Base-by-base conservation (phyloP, 208 protist genomes). In the Leishmania aethiopica region DNA sequence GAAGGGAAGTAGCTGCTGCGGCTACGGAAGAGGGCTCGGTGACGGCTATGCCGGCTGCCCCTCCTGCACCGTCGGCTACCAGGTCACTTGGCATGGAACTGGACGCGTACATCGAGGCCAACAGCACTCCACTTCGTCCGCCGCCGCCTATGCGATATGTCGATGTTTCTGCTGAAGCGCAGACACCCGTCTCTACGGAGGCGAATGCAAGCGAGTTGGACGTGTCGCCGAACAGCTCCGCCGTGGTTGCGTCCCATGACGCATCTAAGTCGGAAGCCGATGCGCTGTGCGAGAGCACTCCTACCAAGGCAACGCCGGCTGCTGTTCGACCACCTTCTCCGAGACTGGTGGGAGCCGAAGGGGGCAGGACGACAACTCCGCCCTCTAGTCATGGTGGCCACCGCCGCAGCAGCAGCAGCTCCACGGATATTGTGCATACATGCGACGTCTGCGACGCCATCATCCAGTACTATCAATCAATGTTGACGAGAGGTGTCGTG, bases 401-500 rank as follows among this genome's bases (percentile, higher is more conserved):
- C 45, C 8, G 7, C 45, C 7, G n/a, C 67, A 55, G 45, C 62
- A 64, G 67, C 15, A 62, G 8, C 70, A 25, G n/a, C 25, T 45
- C 28, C 25, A 40, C 49, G 5, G 17, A 51, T 28, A 37, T 64
- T 28, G 60, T 66, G 11, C 74, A 74, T 75, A 64, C 74, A 49
- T 91, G 90, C 78, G 90, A 89, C n/a, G 85, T 87, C 28, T 89
- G 84, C 53, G 89, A 95, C 3, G 87, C 85, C 22, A 86, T 95
- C 32, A 80, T 90, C n/a, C 72, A 87, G 37, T 94, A 96, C 80
- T 96, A 91, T 77, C 93, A 96, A 78, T 93, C 89, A 2, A 86
- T 96, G 55, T 83, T 96, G 7, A 90, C 88, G 0, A 89, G 93
- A 71, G 93, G 91, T 80, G 91, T 96, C 32, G 92, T 96, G 47